Evolutionary conservation across 1,284 basidiomycete species (phyloP), one percentile per base, ranked within the genome.

Genomic region (Puccinia hordei): DNA sequence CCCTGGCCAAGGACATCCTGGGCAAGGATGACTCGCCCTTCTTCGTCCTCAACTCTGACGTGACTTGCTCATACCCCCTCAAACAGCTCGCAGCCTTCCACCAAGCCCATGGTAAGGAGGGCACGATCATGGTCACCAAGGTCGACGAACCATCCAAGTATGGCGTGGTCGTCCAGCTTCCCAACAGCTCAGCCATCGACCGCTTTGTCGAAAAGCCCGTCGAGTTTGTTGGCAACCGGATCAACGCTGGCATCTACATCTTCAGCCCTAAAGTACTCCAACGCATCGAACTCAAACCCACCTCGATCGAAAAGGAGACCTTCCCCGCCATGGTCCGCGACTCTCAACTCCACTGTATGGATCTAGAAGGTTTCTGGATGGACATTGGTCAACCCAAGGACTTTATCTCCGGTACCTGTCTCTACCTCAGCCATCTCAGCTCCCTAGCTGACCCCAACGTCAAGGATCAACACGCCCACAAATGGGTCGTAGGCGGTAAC

Each of bases 181-280:
- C 87, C 55, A 85, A 85, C 75, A 80, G 81, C 82, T 86, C 86
- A 46, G 86, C 87, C 10, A 88, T 88, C 83, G 88, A 88, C 85
- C 87, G 88, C 82, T 88, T 88, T 85, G 88, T 88, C 71, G 88
- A 88, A 85, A 88, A 88, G 85, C 88, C 88, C 46, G 87, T 88
- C 81, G 87, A 88, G 82, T 88, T 88, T 81, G 88, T 88, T 78
- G 88, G 88, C 65, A 88, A 88, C 86, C 85, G 88, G 80, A 88
- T 88, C 86, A 88, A 88, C 85, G 88, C 88, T 81, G 88, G 88
- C 84, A 88, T 88, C 86, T 88, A 88, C 86, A 88, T 88, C 84
- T 88, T 88, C 87, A 87, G 87, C 86, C 88, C 88, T 15, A 86
- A 85, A 55, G 85, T 88, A 65, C 85, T 88, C 76, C 84, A 88